A percentile compares a stretch with the other conserved stretches of the same genome.
These are phyloP conservation scores for Kluyveromyces aestuarii DNA, from an alignment of 805 yeast species.

Conservation along the genomic window DNA sequence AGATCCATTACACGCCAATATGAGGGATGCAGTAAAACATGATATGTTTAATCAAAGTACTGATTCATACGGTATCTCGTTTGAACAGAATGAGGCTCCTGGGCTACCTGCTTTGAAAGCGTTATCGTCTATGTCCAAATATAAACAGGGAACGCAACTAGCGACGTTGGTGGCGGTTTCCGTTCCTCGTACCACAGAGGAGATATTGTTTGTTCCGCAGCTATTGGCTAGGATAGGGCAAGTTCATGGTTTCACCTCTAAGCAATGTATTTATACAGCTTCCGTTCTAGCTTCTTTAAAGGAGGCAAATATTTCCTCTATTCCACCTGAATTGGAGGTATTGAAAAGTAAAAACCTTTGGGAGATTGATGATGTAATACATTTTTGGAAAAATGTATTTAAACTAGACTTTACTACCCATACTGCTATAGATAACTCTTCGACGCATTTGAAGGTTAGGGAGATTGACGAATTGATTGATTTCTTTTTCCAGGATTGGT, in stretches of 20 bases:
- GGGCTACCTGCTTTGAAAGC: constrained; percentile 65
- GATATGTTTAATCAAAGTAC: constrained; percentile 8
- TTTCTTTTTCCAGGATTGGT: constrained; percentile 72
- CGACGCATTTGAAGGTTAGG: constrained; percentile 7
- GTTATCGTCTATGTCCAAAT: constrained; percentile 46
- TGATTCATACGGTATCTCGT: constrained; percentile 33
- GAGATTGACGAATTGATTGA: constrained; percentile 57
- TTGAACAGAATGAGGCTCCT: constrained; percentile 64
- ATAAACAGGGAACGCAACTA: constrained; percentile 38
- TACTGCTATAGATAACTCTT: constrained; percentile 1
- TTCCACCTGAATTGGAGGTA: constrained; percentile 9
- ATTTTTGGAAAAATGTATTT: constrained; percentile 15
- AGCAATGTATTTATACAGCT: constrained; percentile 62
- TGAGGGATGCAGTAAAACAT: constrained; percentile 20
- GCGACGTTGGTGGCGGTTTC: constrained; percentile 60
- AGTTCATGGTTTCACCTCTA: constrained; percentile 61
- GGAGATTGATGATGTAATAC: constrained; percentile 21
- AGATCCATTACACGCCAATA: constrained; percentile 6
- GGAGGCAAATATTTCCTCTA: constrained; percentile 33
- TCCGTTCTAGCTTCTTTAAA: constrained; percentile 62
- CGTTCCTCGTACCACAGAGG: constrained; percentile 70
- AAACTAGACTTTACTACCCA: constrained; percentile 13
- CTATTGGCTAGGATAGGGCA: constrained; percentile 60
- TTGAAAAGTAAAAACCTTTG: constrained; percentile 17
- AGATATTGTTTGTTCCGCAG: constrained; percentile 66